These are phyloP conservation scores for Aspergillus clavatus DNA, from an alignment of 2,329 filamentous ascomycete genomes.

Conservation along the genomic window DNA sequence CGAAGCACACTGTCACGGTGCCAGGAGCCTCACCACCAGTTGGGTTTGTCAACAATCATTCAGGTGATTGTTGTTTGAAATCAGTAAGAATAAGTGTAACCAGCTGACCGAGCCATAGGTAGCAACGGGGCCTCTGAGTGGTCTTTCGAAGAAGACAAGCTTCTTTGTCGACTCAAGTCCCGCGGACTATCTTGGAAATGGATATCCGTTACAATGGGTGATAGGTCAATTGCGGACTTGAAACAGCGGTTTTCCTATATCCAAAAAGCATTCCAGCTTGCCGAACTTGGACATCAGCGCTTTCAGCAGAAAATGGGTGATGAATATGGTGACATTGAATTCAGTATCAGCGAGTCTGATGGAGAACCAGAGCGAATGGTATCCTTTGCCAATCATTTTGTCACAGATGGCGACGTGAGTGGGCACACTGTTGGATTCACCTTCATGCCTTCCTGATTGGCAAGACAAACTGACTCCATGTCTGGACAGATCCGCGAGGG, in stretches of 20 bases:
- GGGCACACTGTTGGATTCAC: not conserved
- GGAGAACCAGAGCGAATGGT: conserved; percentile 9
- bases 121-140: conserved; percentile 6
- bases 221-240: conserved; percentile 19
- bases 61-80: not conserved
- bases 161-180: conserved; percentile 17
- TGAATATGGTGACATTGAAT: no score
- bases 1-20: not conserved
- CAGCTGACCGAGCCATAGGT: not conserved
- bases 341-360: not conserved
- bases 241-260: conserved; percentile 20
- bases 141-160: conserved; percentile 19
- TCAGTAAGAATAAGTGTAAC: not conserved
- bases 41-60: conserved; percentile 45
- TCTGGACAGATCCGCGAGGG: not conserved
- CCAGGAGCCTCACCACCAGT: not conserved
- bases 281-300: no score
- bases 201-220: conserved; percentile 20
- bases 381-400: conserved; percentile 14
- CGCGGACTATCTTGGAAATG: conserved; percentile 19
- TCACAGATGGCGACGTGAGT: conserved; percentile 14
- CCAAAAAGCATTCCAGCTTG: no score
- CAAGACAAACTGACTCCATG: not conserved
- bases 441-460: not conserved
- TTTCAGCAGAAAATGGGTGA: no score